Conservation (phyloP, 805 yeast genomes). For the Cyberlindnera amylophila region DNA sequence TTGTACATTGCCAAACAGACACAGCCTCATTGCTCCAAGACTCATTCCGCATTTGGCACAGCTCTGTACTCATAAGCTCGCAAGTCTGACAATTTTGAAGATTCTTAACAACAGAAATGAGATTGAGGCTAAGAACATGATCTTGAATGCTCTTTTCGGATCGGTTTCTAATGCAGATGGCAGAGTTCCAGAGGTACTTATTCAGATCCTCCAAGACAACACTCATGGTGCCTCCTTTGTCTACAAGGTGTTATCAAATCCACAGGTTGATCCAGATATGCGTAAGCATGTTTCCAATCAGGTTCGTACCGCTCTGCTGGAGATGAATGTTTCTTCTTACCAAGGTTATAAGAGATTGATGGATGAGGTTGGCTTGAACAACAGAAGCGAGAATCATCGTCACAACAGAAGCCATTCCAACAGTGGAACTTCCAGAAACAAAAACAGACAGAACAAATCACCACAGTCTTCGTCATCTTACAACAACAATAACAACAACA, state of each 20-base stretch:
- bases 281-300: conserved; percentile 57
- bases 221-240: conserved; percentile 73
- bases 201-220: conserved; percentile 59
- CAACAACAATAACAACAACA: not conserved
- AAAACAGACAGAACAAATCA: conserved; percentile 19
- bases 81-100: conserved; percentile 77
- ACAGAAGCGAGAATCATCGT: conserved; percentile 17
- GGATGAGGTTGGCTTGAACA: conserved; percentile 81
- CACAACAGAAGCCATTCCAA: conserved; percentile 26
- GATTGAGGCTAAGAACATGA: conserved; percentile 51
- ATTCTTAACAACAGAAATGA: conserved; percentile 69
- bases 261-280: conserved; percentile 53
- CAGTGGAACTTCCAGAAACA: conserved; percentile 17
- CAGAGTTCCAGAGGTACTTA: conserved; percentile 46
- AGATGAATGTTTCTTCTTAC: conserved; percentile 47
- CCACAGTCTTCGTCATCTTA: conserved; percentile 11
- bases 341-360: conserved; percentile 82
- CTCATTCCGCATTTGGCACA: conserved; percentile 58
- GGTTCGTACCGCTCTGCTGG: conserved; percentile 59
- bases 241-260: conserved; percentile 73
- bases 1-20: conserved; percentile 61
- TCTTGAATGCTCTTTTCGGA: conserved; percentile 68
- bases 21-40: conserved; percentile 57
- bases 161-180: conserved; percentile 28
- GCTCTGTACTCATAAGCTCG: conserved; percentile 77